These are phyloP conservation scores for Medicago lupulina DNA, from an alignment of 306 rosid genomes.

Conservation along the genomic window DNA sequence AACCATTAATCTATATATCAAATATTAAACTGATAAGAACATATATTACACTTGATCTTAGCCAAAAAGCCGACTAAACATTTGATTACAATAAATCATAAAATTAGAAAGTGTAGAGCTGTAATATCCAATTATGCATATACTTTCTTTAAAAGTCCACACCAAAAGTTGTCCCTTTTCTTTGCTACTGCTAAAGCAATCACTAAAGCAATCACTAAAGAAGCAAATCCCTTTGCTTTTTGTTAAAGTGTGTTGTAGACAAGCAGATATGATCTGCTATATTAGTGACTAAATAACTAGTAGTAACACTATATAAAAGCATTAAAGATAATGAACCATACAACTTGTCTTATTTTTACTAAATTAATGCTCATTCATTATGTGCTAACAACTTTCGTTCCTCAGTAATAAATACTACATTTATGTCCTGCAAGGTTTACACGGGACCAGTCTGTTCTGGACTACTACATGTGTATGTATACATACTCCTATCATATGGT, in stretches of 20 bases:
- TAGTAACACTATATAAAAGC: not conserved
- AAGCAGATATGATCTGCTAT: not conserved
- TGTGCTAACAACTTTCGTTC: slow-evolving; percentile 38
- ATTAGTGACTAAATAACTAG: slow-evolving; percentile 18
- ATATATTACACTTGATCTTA: too few relatives aligned
- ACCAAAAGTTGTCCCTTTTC: slow-evolving; percentile 16
- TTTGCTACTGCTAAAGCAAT: slow-evolving; percentile 16
- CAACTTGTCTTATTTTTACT: slow-evolving; percentile 16
- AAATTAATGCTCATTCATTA: slow-evolving; percentile 32
- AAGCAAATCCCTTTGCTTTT: slow-evolving; percentile 23
- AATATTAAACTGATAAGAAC: too few relatives aligned
- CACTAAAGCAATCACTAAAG: slow-evolving; percentile 31
- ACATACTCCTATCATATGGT: too few relatives aligned
- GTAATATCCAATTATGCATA: slow-evolving; percentile 20
- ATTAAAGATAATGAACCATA: slow-evolving; percentile 2
- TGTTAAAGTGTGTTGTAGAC: slow-evolving; percentile 29
- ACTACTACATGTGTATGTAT: not conserved
- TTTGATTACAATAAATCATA: not conserved
- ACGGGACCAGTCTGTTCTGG: slow-evolving; percentile 21
- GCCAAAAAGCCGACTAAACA: too few relatives aligned
- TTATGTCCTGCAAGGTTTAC: slow-evolving; percentile 30
- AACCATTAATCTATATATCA: too few relatives aligned
- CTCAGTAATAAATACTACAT: slow-evolving; percentile 21
- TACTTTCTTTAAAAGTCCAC: slow-evolving; percentile 26
- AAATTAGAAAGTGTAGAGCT: slow-evolving; percentile 17